A percentile compares a stretch with the other conserved stretches of the same genome.
phyloP scores from a whole-genome alignment of 768 basidiomycete genomes.

The Leucosporidium creatinivorum region DNA sequence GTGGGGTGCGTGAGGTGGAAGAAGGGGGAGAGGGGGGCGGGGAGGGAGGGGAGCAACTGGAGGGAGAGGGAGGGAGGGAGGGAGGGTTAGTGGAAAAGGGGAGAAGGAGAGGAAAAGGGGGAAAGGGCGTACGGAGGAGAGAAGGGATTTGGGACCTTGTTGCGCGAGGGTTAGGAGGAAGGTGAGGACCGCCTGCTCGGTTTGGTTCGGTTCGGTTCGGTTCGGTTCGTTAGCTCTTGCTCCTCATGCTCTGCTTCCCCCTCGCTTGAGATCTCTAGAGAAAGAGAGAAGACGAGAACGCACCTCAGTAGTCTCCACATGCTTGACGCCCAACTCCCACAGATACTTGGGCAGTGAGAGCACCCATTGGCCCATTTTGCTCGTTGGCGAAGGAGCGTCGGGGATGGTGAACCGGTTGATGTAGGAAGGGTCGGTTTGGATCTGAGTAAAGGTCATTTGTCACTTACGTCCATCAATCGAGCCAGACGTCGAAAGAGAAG shows the following conservation, averaged over 20 bases:
- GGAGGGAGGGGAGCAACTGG: slow-evolving; percentile 51
- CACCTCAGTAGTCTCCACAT: slow-evolving; percentile 59
- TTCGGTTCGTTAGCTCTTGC: slow-evolving; percentile 38
- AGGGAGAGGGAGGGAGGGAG: no score
- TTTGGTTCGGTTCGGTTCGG: background rate
- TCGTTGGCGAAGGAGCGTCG: slow-evolving; percentile 58
- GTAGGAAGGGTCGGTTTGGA: slow-evolving; percentile 17
- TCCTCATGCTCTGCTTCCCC: slow-evolving; percentile 30
- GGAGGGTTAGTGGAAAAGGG: slow-evolving; percentile 8
- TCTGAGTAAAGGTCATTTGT: no score
- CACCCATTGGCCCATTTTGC: slow-evolving; percentile 57
- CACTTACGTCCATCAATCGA: no score
- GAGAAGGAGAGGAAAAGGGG: slow-evolving; percentile 3
- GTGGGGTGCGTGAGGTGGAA: slow-evolving; percentile 69
- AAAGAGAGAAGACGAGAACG: slow-evolving; percentile 33
- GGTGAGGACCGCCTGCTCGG: slow-evolving; percentile 47
- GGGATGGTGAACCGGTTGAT: slow-evolving; percentile 22
- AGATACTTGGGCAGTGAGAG: slow-evolving; percentile 66
- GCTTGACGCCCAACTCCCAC: slow-evolving; percentile 69
- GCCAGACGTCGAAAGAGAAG: background rate
- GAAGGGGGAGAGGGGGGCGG: slow-evolving; percentile 64
- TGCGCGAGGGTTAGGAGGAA: slow-evolving; percentile 50
- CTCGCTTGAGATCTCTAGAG: background rate
- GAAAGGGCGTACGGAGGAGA: background rate
- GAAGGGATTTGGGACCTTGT: slow-evolving; percentile 28